Percentiles rank a stretch among this genome's conserved stretches.
These are phyloP conservation scores for Vitis hybrid DNA, from an alignment of 177 flowering plant genomes.

Conservation along the genomic window DNA sequence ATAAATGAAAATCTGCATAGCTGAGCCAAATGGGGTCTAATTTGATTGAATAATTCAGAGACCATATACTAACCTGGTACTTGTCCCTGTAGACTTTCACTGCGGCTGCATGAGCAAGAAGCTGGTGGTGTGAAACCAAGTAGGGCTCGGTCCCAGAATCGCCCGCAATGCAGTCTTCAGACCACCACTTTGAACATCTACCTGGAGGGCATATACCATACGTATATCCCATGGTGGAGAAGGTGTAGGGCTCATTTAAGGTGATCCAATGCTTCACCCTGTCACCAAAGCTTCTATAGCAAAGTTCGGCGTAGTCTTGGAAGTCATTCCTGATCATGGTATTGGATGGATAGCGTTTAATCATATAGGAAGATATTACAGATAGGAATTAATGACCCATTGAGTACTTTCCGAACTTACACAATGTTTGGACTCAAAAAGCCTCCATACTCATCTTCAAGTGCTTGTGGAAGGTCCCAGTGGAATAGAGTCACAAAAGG, in stretches of 20 bases:
- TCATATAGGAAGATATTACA: too few relatives aligned
- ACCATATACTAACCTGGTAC: conserved; percentile 43
- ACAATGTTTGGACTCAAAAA: too few relatives aligned
- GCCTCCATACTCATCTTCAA: too few relatives aligned
- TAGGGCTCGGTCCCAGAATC: conserved; percentile 65
- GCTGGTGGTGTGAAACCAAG: conserved; percentile 43
- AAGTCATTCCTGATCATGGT: conserved; percentile 34
- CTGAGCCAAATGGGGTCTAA: too few relatives aligned
- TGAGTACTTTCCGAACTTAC: too few relatives aligned
- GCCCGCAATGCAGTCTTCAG: conserved; percentile 39
- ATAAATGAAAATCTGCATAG: too few relatives aligned
- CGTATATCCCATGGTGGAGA: conserved; percentile 25
- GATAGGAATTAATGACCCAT: too few relatives aligned
- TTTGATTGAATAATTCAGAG: not conserved
- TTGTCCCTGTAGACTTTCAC: conserved; percentile 44
- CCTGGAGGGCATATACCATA: conserved; percentile 41
- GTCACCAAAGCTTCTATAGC: conserved; percentile 45
- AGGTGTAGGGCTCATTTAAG: conserved; percentile 30
- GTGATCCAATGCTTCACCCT: conserved; percentile 37
- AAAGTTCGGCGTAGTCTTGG: conserved; percentile 45
- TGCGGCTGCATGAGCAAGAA: conserved; percentile 63
- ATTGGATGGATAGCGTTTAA: too few relatives aligned
- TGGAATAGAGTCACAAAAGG: too few relatives aligned
- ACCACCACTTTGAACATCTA: conserved; percentile 42
- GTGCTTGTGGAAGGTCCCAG: too few relatives aligned